A percentile compares a stretch with the other conserved stretches of the same genome.
Evolutionary conservation across 257 asterid species (phyloP).

Genomic region (Capsicum pubescens): DNA sequence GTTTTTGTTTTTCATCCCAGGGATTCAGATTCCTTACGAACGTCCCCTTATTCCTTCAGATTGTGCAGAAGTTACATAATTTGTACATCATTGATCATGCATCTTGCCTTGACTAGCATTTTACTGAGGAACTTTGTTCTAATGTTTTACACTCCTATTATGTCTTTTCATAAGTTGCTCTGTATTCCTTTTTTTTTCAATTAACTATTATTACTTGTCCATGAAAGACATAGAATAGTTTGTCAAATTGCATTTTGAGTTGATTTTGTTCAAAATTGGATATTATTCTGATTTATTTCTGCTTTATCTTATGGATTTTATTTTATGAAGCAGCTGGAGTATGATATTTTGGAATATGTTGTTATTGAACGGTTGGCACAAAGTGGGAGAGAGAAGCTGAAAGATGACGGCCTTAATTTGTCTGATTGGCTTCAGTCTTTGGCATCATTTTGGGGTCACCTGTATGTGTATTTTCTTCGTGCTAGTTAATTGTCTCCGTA

Average conservation of each 20-base stretch:
- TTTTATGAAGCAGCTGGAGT: conserved; percentile 77
- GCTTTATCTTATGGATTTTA: conserved; percentile 30
- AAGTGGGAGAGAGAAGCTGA: conserved; percentile 98
- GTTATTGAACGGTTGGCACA: conserved; percentile 98
- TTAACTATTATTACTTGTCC: not conserved
- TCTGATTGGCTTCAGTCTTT: conserved; percentile 99
- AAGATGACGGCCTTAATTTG: conserved; percentile 97
- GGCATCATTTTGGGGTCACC: conserved; percentile 99
- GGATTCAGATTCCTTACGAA: conserved; percentile 12
- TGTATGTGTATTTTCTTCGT: conserved; percentile 63
- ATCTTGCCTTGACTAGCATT: conserved; percentile 7
- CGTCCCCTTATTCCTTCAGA: not conserved
- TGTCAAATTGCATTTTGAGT: not conserved
- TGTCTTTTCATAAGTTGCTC: not conserved
- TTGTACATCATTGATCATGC: conserved; percentile 9
- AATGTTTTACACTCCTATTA: not conserved
- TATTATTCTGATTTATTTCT: conserved; percentile 16
- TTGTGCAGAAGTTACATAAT: conserved; percentile 24
- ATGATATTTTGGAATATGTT: conserved; percentile 96
- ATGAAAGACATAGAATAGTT: not conserved
- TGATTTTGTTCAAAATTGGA: conserved; percentile 2
- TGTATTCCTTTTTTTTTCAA: not conserved
- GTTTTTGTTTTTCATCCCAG: not conserved
- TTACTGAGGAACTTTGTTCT: not conserved
- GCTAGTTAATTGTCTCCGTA: conserved; percentile 34